phyloP scores from a whole-genome alignment of 1,139 yeast genomes.

The Magnusiomyces magnusii region DNA sequence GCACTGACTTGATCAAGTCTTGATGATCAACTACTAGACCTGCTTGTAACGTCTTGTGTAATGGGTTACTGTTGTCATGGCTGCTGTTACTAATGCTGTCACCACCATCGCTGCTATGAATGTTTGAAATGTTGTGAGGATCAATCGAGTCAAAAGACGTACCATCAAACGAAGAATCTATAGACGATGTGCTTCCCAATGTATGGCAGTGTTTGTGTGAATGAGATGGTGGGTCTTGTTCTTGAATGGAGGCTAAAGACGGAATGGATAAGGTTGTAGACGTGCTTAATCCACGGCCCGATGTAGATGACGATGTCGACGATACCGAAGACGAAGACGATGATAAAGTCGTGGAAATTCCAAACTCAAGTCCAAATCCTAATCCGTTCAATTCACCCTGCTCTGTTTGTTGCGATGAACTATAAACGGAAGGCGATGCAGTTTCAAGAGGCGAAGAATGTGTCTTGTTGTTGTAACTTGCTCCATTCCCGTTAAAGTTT shows the following conservation, averaged over 20 bases:
- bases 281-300: too few species aligned
- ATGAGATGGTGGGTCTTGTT: neutral
- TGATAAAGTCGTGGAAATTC: too few species aligned
- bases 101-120: conserved; percentile 14
- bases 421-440: too few species aligned
- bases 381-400: too few species aligned
- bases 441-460: too few species aligned
- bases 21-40: neutral
- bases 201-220: neutral
- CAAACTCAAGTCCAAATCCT: too few species aligned
- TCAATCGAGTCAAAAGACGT: neutral
- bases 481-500: too few species aligned
- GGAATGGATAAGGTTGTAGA: too few species aligned
- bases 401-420: too few species aligned
- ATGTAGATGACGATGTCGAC: too few species aligned
- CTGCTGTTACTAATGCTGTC: neutral
- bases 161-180: neutral
- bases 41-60: neutral
- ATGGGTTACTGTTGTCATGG: neutral
- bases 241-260: neutral
- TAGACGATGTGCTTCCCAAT: neutral
- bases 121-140: neutral
- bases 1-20: neutral
- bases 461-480: too few species aligned
- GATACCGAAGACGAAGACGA: too few species aligned